phyloP scores from a whole-genome alignment of 768 basidiomycete species.

The Dacryopinax spathularia region DNA sequence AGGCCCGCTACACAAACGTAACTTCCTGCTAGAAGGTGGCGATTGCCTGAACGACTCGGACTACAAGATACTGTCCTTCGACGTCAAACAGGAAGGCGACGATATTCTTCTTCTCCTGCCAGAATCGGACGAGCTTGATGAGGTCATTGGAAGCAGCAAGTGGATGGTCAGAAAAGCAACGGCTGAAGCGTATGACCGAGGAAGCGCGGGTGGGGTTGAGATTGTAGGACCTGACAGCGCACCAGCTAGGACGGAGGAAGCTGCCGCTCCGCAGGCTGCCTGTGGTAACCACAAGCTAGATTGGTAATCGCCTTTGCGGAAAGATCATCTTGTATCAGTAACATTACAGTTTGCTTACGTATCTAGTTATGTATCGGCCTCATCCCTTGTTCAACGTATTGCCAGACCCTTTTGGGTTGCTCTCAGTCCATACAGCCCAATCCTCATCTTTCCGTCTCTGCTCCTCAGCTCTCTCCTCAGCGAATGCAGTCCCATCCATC shows the following conservation, averaged over 20 bases:
- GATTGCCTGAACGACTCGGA: constrained; percentile 45
- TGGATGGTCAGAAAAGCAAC: constrained; percentile 48
- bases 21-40: constrained; percentile 43
- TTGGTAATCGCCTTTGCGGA: neutral
- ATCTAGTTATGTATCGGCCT: constrained; percentile 14
- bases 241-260: too few species aligned
- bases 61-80: constrained; percentile 48
- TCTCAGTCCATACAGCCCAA: constrained; percentile 81
- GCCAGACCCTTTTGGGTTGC: constrained; percentile 78
- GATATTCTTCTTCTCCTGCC: constrained; percentile 42
- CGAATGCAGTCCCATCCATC: constrained; percentile 60
- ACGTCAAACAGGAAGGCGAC: constrained; percentile 33
- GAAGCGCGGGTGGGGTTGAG: constrained; percentile 22
- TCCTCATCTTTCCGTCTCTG: constrained; percentile 76
- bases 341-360: constrained; percentile 2
- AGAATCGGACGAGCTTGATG: constrained; percentile 38
- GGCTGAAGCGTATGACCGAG: constrained; percentile 26
- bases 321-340: neutral
- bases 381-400: constrained; percentile 93
- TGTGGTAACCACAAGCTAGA: neutral
- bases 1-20: constrained; percentile 54
- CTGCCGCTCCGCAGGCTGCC: too few species aligned
- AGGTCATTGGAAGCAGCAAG: constrained; percentile 45
- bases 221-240: constrained; percentile 24
- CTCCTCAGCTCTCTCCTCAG: constrained; percentile 55